Conservation (phyloP, 805 yeast genomes). For the Saturnispora sekii region DNA sequence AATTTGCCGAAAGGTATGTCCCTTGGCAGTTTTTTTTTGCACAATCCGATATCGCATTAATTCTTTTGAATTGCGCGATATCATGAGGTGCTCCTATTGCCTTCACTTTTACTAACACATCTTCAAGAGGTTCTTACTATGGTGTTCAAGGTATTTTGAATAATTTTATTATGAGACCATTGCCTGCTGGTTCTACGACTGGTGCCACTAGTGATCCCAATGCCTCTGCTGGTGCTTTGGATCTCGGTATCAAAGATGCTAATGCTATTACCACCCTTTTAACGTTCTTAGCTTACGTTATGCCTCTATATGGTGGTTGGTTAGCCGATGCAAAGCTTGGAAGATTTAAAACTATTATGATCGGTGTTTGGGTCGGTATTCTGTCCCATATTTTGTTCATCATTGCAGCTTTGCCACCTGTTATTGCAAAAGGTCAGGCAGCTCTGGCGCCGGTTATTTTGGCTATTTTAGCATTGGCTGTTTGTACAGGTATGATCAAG, state of each 20-base stretch:
- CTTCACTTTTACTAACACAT: too few species aligned
- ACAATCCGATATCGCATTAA: too few species aligned
- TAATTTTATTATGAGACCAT: conserved; percentile 42
- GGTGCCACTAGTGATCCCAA: conserved; percentile 29
- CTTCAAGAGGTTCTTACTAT: conserved; percentile 39
- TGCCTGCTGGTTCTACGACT: conserved; percentile 39
- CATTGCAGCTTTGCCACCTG: conserved; percentile 39
- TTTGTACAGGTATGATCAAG: conserved; percentile 46
- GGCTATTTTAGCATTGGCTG: conserved; percentile 32
- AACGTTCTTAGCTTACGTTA: conserved; percentile 39
- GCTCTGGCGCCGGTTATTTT: conserved; percentile 34
- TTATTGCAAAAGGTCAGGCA: conserved; percentile 29
- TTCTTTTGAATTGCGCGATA: too few species aligned
- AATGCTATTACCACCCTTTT: conserved; percentile 39
- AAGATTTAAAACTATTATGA: conserved; percentile 39
- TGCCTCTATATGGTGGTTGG: conserved; percentile 44
- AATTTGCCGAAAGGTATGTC: conserved; percentile 34
- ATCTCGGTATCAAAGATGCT: conserved; percentile 35
- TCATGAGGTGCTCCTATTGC: too few species aligned
- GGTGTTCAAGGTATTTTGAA: conserved; percentile 37
- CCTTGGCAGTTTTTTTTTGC: too few species aligned
- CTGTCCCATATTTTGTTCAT: conserved; percentile 39
- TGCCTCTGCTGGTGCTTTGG: conserved; percentile 40
- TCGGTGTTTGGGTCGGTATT: conserved; percentile 39
- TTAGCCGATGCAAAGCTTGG: conserved; percentile 42